These are phyloP conservation scores for Acanthamoeba sp. DNA, from an alignment of 208 protist species.

Conservation along the genomic window DNA sequence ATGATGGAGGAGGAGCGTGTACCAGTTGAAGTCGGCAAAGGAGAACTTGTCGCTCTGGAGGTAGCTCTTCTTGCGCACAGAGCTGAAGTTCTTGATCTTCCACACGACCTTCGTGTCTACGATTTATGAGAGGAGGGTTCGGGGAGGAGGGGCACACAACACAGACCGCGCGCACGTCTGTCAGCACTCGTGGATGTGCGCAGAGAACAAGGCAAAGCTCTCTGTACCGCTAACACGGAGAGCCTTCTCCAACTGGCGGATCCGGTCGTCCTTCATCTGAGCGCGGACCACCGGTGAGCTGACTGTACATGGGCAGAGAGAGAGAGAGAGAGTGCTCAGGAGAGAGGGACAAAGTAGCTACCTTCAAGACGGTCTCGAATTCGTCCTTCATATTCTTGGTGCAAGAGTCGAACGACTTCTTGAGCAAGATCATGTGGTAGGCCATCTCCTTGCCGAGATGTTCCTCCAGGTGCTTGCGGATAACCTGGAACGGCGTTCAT, in stretches of 20 bases:
- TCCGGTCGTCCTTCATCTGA: conserved; percentile 59
- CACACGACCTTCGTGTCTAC: conserved; percentile 77
- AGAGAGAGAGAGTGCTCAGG: no score
- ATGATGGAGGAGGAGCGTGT: background rate
- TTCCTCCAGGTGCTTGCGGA: conserved; percentile 39
- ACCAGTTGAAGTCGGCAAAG: conserved; percentile 78
- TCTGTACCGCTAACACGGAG: background rate
- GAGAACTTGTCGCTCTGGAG: conserved; percentile 80
- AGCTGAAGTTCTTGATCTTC: conserved; percentile 79
- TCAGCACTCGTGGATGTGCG: no score
- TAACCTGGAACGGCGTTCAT: background rate
- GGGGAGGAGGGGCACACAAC: no score
- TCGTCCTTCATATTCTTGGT: conserved; percentile 56
- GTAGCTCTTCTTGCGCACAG: conserved; percentile 75
- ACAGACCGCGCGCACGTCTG: no score
- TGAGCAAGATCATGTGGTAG: conserved; percentile 65
- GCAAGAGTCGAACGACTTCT: conserved; percentile 52
- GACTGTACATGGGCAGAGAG: no score
- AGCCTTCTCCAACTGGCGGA: conserved; percentile 41
- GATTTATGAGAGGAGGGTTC: background rate
- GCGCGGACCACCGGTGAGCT: no score
- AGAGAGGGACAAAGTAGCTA: background rate
- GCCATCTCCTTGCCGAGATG: conserved; percentile 51
- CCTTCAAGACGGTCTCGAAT: conserved; percentile 57
- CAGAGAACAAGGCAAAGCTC: background rate